These are phyloP conservation scores for Auricularia heimuer DNA, from an alignment of 768 basidiomycete genomes.

Conservation along the genomic window DNA sequence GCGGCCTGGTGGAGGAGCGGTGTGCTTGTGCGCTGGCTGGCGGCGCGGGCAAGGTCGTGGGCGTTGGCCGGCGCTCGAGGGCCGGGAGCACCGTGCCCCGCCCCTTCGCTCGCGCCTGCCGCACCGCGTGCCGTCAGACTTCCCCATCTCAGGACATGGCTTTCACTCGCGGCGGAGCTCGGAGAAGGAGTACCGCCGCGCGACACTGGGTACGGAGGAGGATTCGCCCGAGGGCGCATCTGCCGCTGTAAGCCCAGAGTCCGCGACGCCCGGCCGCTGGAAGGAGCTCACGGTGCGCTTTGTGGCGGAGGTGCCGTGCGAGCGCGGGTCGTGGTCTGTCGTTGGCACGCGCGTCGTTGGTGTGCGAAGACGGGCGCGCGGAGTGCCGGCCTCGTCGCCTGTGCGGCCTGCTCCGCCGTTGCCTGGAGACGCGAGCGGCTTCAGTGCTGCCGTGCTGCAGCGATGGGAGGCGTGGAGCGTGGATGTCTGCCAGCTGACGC, in stretches of 20 bases:
- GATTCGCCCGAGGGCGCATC: conserved; percentile 30
- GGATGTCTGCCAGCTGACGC: conserved; percentile 32
- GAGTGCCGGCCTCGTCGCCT: conserved; percentile 10
- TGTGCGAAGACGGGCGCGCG: conserved; percentile 54
- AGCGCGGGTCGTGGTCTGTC: conserved; percentile 74
- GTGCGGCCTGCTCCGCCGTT: conserved; percentile 4
- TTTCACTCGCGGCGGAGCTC: conserved; percentile 63
- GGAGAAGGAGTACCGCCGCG: conserved; percentile 54
- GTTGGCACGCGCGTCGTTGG: conserved; percentile 48
- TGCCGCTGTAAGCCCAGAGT: conserved; percentile 12
- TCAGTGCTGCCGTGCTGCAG: conserved; percentile 57
- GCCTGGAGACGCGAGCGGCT: conserved; percentile 26
- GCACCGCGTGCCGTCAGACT: conserved; percentile 33
- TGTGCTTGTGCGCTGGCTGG: conserved; percentile 52
- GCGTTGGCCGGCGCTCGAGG: conserved; percentile 46
- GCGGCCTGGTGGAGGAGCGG: conserved; percentile 46
- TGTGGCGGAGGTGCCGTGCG: conserved; percentile 36
- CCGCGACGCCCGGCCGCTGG: conserved; percentile 3
- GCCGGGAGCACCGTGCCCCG: conserved; percentile 50
- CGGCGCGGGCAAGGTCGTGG: conserved; percentile 55
- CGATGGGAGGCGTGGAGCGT: conserved; percentile 81
- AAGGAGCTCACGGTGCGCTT: conserved; percentile 10
- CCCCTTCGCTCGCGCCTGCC: conserved; percentile 36
- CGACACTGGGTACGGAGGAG: conserved; percentile 32
- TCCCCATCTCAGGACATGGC: conserved; percentile 76